Conservation (phyloP, 495 filamentous ascomycete species). For the Hamigera avellanea region DNA sequence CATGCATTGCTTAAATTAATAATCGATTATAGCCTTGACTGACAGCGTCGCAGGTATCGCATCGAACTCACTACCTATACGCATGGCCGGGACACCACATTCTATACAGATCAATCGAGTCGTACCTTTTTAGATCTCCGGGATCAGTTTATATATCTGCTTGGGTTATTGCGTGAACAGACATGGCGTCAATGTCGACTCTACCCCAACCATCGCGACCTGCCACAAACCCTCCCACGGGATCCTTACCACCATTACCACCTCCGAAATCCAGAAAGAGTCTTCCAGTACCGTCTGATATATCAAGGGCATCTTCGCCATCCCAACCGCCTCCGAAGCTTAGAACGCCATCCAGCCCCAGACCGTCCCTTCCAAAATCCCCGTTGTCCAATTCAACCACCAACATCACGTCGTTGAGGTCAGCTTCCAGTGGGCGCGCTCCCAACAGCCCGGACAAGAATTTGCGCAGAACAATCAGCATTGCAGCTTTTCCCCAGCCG, state of each 20-base stretch:
- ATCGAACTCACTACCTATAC: too few species aligned
- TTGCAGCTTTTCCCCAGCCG: constrained; percentile 85
- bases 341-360: constrained; percentile 52
- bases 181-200: constrained; percentile 33
- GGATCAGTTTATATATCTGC: too few species aligned
- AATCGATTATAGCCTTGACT: too few species aligned
- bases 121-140: too few species aligned
- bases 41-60: too few species aligned
- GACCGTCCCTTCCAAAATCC: constrained; percentile 39
- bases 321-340: constrained; percentile 41
- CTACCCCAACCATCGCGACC: constrained; percentile 54
- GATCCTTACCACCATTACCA: constrained; percentile 58
- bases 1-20: too few species aligned
- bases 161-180: too few species aligned
- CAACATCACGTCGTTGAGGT: constrained; percentile 24
- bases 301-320: constrained; percentile 28
- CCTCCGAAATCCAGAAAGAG: constrained; percentile 60
- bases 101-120: too few species aligned
- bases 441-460: constrained; percentile 44
- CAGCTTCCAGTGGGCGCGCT: constrained; percentile 22
- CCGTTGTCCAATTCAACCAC: constrained; percentile 35
- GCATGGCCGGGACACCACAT: too few species aligned
- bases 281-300: constrained; percentile 35
- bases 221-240: constrained; percentile 50
- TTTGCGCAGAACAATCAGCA: constrained; percentile 78